Evolutionary conservation across 257 asterid species (phyloP).

Genomic region (Knoxia roxburghii): DNA sequence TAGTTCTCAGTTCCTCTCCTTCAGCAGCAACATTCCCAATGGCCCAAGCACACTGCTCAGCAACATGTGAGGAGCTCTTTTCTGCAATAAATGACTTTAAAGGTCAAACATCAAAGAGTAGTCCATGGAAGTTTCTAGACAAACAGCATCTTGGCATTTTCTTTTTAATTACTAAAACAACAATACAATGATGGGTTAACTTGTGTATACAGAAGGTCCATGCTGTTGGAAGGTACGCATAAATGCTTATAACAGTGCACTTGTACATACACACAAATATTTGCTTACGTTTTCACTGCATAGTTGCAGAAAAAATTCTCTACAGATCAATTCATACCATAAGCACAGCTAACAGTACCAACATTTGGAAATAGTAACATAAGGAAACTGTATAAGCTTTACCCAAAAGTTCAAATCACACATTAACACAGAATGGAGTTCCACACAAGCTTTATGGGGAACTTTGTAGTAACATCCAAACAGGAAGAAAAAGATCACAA

Average conservation of each 20-base stretch:
- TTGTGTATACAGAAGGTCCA: neutral
- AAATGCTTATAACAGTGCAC: neutral
- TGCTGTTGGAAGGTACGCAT: neutral
- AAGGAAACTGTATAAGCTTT: neutral
- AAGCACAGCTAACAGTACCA: neutral
- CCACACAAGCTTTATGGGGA: neutral
- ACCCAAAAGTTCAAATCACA: neutral
- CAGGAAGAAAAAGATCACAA: neutral
- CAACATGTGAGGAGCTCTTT: conserved; percentile 77
- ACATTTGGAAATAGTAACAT: neutral
- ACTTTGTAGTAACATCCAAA: neutral
- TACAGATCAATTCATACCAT: neutral
- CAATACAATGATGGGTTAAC: neutral
- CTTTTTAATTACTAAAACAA: neutral
- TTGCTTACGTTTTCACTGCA: neutral
- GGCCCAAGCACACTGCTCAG: conserved; percentile 99
- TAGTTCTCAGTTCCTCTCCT: conserved; percentile 78
- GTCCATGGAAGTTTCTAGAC: conserved; percentile 10
- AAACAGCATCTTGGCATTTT: conserved; percentile 3
- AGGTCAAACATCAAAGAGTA: conserved; percentile 16
- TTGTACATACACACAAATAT: neutral
- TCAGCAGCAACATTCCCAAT: conserved; percentile 98
- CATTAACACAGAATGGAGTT: neutral
- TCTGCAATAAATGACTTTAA: conserved; percentile 35
- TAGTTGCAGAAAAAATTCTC: neutral